Evolutionary conservation across 192 early-diverging fungal species (phyloP).

Genomic region (Jimgerdemannia flammicorona): DNA sequence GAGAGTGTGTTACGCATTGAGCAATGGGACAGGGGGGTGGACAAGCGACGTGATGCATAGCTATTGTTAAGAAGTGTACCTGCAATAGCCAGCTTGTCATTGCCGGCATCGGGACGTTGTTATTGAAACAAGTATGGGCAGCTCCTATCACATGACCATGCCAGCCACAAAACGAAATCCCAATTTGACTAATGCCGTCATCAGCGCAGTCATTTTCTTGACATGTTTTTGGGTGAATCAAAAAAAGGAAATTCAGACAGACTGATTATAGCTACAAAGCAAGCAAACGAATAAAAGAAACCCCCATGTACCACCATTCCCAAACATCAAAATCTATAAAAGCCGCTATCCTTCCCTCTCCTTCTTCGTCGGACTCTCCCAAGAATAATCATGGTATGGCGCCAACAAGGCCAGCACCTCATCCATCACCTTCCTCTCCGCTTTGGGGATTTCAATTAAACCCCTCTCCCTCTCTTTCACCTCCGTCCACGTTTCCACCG

Average conservation of each 20-base stretch:
- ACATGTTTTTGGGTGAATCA: too few relatives aligned
- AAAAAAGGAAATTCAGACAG: too few relatives aligned
- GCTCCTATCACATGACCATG: background rate
- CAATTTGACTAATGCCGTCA: too few relatives aligned
- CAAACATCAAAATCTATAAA: too few relatives aligned
- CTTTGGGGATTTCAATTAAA: slow-evolving; percentile 1
- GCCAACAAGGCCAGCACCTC: slow-evolving; percentile 31
- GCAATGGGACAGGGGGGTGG: background rate
- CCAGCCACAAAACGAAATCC: too few relatives aligned
- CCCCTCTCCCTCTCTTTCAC: slow-evolving; percentile 23
- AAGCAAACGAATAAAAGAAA: too few relatives aligned
- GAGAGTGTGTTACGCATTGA: background rate
- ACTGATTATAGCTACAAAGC: too few relatives aligned
- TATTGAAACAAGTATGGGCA: background rate
- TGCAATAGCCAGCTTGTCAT: background rate
- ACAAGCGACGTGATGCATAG: background rate
- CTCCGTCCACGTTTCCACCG: slow-evolving; percentile 28
- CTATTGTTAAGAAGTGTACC: background rate
- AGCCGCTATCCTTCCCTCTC: slow-evolving; percentile 6
- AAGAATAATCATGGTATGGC: slow-evolving; percentile 36
- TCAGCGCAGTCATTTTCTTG: too few relatives aligned
- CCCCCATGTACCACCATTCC: too few relatives aligned
- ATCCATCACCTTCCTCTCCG: slow-evolving; percentile 22
- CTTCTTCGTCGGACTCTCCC: slow-evolving; percentile 35
- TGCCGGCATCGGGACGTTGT: background rate